Base-by-base conservation (phyloP, 2,329 filamentous ascomycete genomes). In the Scedosporium aurantiacum region DNA sequence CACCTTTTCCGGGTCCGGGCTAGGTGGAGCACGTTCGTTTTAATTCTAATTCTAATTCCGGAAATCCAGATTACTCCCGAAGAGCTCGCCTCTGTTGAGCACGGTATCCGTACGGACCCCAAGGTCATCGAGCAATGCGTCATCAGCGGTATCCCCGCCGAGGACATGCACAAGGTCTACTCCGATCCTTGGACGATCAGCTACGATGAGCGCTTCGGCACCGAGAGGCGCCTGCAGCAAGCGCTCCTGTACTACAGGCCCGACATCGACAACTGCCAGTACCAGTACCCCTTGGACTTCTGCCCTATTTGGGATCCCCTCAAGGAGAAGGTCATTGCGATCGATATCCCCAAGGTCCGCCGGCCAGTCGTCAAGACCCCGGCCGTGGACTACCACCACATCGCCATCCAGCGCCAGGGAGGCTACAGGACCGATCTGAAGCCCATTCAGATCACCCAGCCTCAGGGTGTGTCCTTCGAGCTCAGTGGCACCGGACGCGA, bases 121-220 rank as follows among this genome's bases (percentile, higher is more conserved):
- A 89, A 88, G 68, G 91, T 96, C 63, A 94, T 96, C 66, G 90
- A 96, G 74, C 91, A 96, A 73, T 97, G 92, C 69, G 82, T 82
- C 5, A 82, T 96, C 63, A 82, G 91, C 63, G 92, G 92, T 1
- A 90, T 97, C 63, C 83, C 90, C 12, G 81, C 80, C 61, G 81
- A 89, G 66, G 89, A 96, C 63, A 96, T 97, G 92, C 78, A 94
- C 78, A 96, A 96, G 75, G 90, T 97, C 57, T 96, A 95, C 77
- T 96, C 91, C 73, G 92, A 97, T 71, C 91, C 90, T 10, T 97
- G 92, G 92, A 96, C 92, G 0, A 96, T 97, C 73, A 92, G 92
- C 57, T 96, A 91, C 70, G 92, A 97, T 68, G 90, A 95, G 76
- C 87, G 92, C 54, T 94, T 91, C 68, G 92, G 91, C 64, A 93